A percentile compares a stretch with the other conserved stretches of the same genome.
These are phyloP conservation scores for Elongisporangium anandrum DNA, from an alignment of 352 stramenopile genomes.

Conservation along the genomic window DNA sequence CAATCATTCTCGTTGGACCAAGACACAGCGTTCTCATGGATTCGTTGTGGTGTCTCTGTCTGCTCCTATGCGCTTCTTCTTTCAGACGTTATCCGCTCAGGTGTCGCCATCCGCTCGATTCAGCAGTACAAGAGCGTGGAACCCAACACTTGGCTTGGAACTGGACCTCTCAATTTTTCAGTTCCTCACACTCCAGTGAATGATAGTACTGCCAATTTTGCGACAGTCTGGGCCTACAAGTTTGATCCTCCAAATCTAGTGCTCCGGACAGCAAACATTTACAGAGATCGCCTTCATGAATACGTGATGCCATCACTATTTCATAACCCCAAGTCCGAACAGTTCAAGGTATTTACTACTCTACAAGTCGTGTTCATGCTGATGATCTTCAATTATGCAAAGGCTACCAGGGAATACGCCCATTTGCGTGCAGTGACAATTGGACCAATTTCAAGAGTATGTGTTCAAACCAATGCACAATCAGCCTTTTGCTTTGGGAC, in stretches of 20 bases:
- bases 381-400: not conserved
- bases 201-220: not conserved
- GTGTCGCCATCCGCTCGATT: conserved; percentile 1
- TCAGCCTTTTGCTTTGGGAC: conserved; percentile 1
- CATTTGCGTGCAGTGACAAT: conserved; percentile 4
- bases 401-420: not conserved
- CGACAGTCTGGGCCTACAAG: conserved; percentile 2
- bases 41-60: conserved; percentile 5
- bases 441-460: conserved; percentile 6
- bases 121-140: not conserved
- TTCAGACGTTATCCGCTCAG: conserved; percentile 13
- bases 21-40: conserved; percentile 10
- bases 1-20: not conserved
- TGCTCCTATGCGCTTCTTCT: conserved; percentile 14
- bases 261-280: not conserved
- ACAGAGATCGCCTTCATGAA: not conserved
- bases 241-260: not conserved
- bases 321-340: not conserved
- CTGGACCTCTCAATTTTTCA: conserved; percentile 4
- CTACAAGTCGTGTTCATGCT: not conserved
- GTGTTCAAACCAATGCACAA: not conserved
- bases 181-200: conserved; percentile 1
- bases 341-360: not conserved
- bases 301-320: not conserved
- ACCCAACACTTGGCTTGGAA: conserved; percentile 1